A percentile compares a stretch with the other conserved stretches of the same genome.
Evolutionary conservation across 805 yeast genomes (phyloP).

Genomic region (Schwanniomyces occidentalis): DNA sequence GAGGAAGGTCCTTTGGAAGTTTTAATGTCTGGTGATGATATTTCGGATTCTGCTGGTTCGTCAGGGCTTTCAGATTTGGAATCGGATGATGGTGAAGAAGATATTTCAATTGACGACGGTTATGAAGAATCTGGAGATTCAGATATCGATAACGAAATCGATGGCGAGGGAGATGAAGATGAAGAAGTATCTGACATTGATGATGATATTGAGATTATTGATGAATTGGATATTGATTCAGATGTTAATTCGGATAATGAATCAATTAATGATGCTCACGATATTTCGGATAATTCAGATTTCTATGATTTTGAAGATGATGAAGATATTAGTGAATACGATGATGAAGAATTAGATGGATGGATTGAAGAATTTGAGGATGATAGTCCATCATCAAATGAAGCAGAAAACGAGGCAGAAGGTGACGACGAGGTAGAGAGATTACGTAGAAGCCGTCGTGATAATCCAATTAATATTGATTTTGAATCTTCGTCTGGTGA

Average conservation of each 20-base stretch:
- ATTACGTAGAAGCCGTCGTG: conserved; percentile 4
- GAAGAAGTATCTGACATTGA: conserved; percentile 24
- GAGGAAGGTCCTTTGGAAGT: conserved; percentile 40
- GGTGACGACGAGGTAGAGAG: conserved; percentile 14
- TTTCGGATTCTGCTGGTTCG: conserved; percentile 22
- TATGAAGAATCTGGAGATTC: conserved; percentile 6
- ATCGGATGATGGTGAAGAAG: conserved; percentile 25
- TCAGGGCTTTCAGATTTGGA: conserved; percentile 27
- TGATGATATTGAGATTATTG: conserved; percentile 37
- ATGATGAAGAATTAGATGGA: conserved; percentile 35
- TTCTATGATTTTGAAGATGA: conserved; percentile 20
- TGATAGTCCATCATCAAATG: conserved; percentile 16
- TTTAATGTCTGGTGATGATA: conserved; percentile 35
- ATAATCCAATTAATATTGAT: conserved; percentile 9
- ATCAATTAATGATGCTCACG: conserved; percentile 20
- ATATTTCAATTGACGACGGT: conserved; percentile 7
- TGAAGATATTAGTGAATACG: conserved; percentile 29
- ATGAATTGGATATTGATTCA: conserved; percentile 29
- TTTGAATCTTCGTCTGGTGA: conserved; percentile 14
- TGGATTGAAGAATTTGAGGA: conserved; percentile 43
- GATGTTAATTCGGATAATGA: conserved; percentile 32
- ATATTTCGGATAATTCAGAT: conserved; percentile 20
- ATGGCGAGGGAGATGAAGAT: conserved; percentile 7
- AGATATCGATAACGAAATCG: conserved; percentile 4
- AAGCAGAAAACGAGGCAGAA: conserved; percentile 16